Evolutionary conservation across 306 rosid genomes (phyloP), one percentile per base, ranked within the genome.

Genomic region (Sindora glabra): DNA sequence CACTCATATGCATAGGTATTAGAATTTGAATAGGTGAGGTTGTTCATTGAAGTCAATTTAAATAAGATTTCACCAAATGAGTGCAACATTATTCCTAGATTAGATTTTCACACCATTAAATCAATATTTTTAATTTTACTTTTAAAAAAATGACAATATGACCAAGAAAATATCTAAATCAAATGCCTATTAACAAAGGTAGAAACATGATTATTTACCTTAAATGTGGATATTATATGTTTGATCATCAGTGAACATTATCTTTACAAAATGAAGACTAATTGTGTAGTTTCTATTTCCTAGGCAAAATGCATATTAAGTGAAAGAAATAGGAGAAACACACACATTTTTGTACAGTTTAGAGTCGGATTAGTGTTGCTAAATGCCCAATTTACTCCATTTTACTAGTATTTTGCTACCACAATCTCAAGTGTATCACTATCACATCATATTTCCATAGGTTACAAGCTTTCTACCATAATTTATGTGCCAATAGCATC

Each of bases 321-420:
- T 81, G 19, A 77, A 61, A 62, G 83, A 70, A 47, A 62, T 46
- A 16, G 86, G 68, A 51, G 86, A 77, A 62, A 77, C 42, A 6
- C 87, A 81, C 34, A 83, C 87, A 15, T 2, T 77, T 26, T 11
- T 67, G 57, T 81, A 81, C 36, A 75, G 65, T 38, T 72, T 53
- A 49, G 76, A 62, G 40, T 71, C n/a, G 10, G 44, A 9, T 49
- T 49, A 9, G 64, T 51, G 57, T 27, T 27, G 13, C 23, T 27
- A 29, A 51, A 14, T 15, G 57, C 39, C 57, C 57, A 51, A 23
- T 51, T 51, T 25, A 36, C 9, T 49, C 36, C 8, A 3, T 6
- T 27, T 27, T 3, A 17, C 7, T 2, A 26, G 36, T 26, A 76
- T n/a, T 51, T 68, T 39, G 66, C 57, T 7, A 24, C 32, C 46